Percentiles rank a stretch among this genome's conserved stretches.
These are phyloP conservation scores for Corinectria fuckeliana DNA, from an alignment of 2,329 filamentous ascomycete genomes.

Conservation along the genomic window DNA sequence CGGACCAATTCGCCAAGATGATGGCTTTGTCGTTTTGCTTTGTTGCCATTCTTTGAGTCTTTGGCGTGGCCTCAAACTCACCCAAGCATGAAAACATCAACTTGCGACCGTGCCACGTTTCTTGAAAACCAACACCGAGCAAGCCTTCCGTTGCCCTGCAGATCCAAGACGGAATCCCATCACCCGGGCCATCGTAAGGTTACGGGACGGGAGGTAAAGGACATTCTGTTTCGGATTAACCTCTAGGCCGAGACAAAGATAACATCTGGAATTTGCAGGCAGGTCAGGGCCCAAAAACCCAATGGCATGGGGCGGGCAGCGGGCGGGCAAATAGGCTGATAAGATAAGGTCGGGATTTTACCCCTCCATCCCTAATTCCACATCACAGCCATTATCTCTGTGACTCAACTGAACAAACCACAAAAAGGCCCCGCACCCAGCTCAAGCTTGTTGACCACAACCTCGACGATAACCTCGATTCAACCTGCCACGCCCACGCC, in stretches of 20 bases:
- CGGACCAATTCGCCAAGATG: too few species aligned
- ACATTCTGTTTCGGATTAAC: constrained; percentile 4
- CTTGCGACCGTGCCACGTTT: constrained; percentile 1
- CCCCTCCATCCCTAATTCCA: not conserved
- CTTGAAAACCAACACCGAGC: not conserved
- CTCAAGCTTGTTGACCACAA: constrained; percentile 1
- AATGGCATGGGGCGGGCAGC: not conserved
- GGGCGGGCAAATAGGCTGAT: not conserved
- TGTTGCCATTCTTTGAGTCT: not conserved
- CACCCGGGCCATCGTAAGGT: not conserved
- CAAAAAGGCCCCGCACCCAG: constrained; percentile 6
- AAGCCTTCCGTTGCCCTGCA: not conserved
- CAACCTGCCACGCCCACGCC: not conserved
- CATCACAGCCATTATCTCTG: not conserved
- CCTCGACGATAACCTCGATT: not conserved
- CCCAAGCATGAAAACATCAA: constrained; percentile 4
- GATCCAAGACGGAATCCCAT: not conserved
- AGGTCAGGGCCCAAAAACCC: not conserved
- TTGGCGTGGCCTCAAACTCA: not conserved
- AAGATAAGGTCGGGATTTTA: constrained; percentile 1
- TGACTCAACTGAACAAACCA: constrained; percentile 1
- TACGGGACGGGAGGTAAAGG: not conserved
- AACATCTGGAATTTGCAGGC: not conserved
- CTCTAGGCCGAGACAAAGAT: not conserved
- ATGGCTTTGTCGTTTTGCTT: not conserved